Percentiles rank a stretch among this genome's conserved stretches.
phyloP scores from a whole-genome alignment of 352 stramenopile species.

The Globisporangium megalacanthum region DNA sequence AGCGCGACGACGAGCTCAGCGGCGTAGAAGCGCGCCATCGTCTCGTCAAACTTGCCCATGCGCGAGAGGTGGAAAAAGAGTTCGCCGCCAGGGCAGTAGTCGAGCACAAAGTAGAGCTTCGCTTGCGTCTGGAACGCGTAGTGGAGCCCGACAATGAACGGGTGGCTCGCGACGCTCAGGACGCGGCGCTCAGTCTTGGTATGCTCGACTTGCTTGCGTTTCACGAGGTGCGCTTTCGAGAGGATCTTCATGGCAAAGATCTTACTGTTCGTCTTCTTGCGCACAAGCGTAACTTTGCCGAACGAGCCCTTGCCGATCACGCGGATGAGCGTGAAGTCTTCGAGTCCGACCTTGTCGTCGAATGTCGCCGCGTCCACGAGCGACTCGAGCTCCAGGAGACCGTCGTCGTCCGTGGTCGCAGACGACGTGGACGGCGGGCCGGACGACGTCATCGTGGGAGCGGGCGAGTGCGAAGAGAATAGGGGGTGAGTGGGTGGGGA shows the following conservation, averaged over 20 bases:
- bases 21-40: conserved; percentile 94
- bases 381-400: conserved; percentile 53
- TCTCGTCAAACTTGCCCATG: conserved; percentile 95
- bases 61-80: conserved; percentile 97
- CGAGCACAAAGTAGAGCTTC: conserved; percentile 98
- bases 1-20: conserved; percentile 95
- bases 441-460: conserved; percentile 49
- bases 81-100: too few relatives aligned
- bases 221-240: conserved; percentile 90
- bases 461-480: conserved; percentile 6
- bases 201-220: conserved; percentile 95
- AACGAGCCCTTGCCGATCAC: conserved; percentile 89
- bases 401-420: conserved; percentile 12
- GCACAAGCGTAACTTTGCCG: conserved; percentile 85
- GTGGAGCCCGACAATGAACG: conserved; percentile 97
- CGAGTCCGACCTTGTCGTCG: conserved; percentile 83
- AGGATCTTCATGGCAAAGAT: conserved; percentile 92
- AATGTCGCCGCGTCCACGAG: conserved; percentile 75
- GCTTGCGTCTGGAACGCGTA: conserved; percentile 97
- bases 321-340: conserved; percentile 88
- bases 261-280: conserved; percentile 88
- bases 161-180: conserved; percentile 93
- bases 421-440: conserved; percentile 26
- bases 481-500: background rate
- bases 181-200: conserved; percentile 96